Conservation (phyloP, 352 stramenopile species). For the Thalassiosira pacifica region DNA sequence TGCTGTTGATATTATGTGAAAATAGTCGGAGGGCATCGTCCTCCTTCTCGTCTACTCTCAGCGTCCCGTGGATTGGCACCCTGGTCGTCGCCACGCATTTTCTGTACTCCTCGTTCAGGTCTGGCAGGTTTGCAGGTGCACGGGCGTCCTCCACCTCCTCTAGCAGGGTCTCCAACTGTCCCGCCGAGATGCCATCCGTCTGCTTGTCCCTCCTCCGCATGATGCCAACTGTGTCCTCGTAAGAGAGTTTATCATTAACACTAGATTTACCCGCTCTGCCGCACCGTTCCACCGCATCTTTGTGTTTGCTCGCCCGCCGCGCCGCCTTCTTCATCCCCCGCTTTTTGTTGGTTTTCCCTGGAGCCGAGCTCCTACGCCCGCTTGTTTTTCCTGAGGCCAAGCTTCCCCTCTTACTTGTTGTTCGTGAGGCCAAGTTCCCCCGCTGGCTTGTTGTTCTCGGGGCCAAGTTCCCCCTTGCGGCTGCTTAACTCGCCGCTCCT, state of each 20-base stretch:
- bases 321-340: not conserved
- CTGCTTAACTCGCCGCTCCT: not conserved
- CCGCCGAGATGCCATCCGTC: not conserved
- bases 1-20: not conserved
- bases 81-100: not conserved
- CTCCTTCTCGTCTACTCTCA: not conserved
- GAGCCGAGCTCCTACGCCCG: not conserved
- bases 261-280: not conserved
- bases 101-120: not conserved
- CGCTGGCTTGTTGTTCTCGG: not conserved
- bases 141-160: not conserved
- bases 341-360: not conserved
- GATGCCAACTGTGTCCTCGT: not conserved
- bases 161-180: not conserved
- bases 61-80: constrained; percentile 4
- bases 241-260: constrained; percentile 2
- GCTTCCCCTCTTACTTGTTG: not conserved
- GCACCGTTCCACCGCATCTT: not conserved
- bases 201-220: not conserved
- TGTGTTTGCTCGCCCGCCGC: not conserved
- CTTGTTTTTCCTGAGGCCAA: no score
- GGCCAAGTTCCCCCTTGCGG: not conserved
- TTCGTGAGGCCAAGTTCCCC: no score
- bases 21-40: not conserved
- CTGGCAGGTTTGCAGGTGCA: not conserved